Evolutionary conservation across 306 rosid species (phyloP).

Genomic region (Cucurbita pepo): DNA sequence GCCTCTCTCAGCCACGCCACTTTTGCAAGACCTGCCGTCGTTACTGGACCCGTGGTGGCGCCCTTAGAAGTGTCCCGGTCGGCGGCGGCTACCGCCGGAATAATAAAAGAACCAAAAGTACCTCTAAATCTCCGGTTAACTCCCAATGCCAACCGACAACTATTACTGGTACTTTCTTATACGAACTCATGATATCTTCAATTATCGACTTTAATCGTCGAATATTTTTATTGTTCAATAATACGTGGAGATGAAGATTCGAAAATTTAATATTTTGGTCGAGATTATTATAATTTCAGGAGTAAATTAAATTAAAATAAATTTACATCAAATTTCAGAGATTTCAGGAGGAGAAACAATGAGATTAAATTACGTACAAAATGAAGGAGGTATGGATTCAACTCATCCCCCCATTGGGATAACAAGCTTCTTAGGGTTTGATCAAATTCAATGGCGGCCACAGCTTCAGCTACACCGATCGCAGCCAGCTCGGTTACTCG

Average conservation of each 20-base stretch:
- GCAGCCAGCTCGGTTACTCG: not conserved
- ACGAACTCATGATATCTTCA: not conserved
- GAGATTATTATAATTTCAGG: not conserved
- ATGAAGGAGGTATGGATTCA: not conserved
- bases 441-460: constrained; percentile 2
- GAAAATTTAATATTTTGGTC: not conserved
- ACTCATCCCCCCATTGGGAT: not conserved
- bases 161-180: not conserved
- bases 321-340: constrained; percentile 24
- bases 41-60: constrained; percentile 86
- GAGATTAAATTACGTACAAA: constrained; percentile 24
- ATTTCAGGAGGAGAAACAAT: constrained; percentile 21
- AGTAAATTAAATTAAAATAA: too few species aligned
- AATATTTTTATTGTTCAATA: not conserved
- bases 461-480: constrained; percentile 1
- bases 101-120: constrained; percentile 36
- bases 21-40: constrained; percentile 85
- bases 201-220: not conserved
- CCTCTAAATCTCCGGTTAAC: constrained; percentile 51
- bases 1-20: constrained; percentile 89
- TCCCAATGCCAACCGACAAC: constrained; percentile 28
- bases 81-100: constrained; percentile 88
- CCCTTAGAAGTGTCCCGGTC: constrained; percentile 64
- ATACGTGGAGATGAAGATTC: not conserved
- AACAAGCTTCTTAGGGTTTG: not conserved